These are phyloP conservation scores for Pseudocercospora musae DNA, from an alignment of 2,329 filamentous ascomycete species.

Conservation along the genomic window DNA sequence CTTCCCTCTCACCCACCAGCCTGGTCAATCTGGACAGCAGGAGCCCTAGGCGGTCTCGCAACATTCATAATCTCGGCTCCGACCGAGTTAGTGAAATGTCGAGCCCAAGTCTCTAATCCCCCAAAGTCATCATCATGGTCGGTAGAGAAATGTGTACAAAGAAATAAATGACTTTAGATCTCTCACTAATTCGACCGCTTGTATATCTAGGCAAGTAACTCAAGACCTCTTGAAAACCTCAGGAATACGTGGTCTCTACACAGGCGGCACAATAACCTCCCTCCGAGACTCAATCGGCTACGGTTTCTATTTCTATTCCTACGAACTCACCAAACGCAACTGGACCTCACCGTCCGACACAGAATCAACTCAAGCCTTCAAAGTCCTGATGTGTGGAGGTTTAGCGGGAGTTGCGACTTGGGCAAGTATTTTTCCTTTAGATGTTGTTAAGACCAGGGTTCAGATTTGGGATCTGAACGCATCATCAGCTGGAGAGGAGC, in stretches of 20 bases:
- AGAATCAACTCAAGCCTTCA: conserved; percentile 28
- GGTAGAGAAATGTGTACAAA: too few species aligned
- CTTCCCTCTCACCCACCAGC: conserved; percentile 21
- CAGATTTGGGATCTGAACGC: conserved; percentile 62
- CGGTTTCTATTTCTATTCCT: conserved; percentile 95
- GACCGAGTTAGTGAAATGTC: conserved; percentile 87
- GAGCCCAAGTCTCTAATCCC: conserved; percentile 64
- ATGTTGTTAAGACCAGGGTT: conserved; percentile 89
- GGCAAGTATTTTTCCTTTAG: conserved; percentile 85
- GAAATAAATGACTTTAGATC: too few species aligned
- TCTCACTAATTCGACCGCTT: too few species aligned
- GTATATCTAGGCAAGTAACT: conserved; percentile 29
- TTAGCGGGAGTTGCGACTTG: conserved; percentile 84
- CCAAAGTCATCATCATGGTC: conserved; percentile 30
- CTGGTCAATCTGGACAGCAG: conserved; percentile 62
- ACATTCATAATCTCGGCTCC: conserved; percentile 84
- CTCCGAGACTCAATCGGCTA: conserved; percentile 87
- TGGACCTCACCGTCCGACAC: conserved; percentile 43
- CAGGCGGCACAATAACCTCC: conserved; percentile 76
- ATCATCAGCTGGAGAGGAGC: not conserved
- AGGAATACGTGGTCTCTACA: conserved; percentile 66
- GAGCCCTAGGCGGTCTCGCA: conserved; percentile 75
- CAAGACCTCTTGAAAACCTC: conserved; percentile 35
- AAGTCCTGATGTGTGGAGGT: conserved; percentile 71
- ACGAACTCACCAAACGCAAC: conserved; percentile 66